Conservation (phyloP, 805 yeast genomes). For the Candida arabinofermentans region DNA sequence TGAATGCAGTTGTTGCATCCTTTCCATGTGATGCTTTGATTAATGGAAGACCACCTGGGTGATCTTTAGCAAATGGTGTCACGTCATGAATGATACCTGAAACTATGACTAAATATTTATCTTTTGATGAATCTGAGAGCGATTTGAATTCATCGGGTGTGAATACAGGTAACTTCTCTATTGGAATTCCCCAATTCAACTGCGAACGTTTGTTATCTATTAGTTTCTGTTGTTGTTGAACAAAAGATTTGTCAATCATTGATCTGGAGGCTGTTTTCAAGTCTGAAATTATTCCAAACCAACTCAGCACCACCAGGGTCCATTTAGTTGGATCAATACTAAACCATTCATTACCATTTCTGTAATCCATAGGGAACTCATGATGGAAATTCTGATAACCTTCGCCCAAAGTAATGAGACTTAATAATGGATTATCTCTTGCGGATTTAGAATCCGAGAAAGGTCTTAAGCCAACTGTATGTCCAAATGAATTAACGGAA, state of each 20-base stretch:
- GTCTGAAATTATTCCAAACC: slow-evolving; percentile 56
- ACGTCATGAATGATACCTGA: slow-evolving; percentile 93
- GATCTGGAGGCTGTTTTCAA: slow-evolving; percentile 53
- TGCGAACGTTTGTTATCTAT: slow-evolving; percentile 73
- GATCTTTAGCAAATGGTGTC: slow-evolving; percentile 84
- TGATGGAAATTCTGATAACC: slow-evolving; percentile 93
- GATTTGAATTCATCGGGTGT: slow-evolving; percentile 43
- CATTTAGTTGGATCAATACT: slow-evolving; percentile 88
- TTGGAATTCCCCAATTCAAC: slow-evolving; percentile 92
- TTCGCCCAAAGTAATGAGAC: slow-evolving; percentile 78
- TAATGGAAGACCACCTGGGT: slow-evolving; percentile 88
- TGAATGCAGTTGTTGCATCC: slow-evolving; percentile 91
- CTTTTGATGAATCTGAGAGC: slow-evolving; percentile 30
- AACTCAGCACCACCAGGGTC: slow-evolving; percentile 49
- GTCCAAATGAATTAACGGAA: slow-evolving; percentile 80
- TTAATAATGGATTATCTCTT: slow-evolving; percentile 59
- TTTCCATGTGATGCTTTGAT: slow-evolving; percentile 81
- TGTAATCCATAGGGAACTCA: slow-evolving; percentile 88
- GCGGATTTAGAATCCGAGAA: slow-evolving; percentile 73
- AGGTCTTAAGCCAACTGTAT: slow-evolving; percentile 68
- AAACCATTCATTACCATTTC: slow-evolving; percentile 67
- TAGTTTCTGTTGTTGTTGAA: slow-evolving; percentile 79
- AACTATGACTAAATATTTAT: slow-evolving; percentile 67
- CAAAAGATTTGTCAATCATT: slow-evolving; percentile 63
- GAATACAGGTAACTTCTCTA: slow-evolving; percentile 74